phyloP scores from a whole-genome alignment of 257 asterid species.

The Fraxinus excelsior region DNA sequence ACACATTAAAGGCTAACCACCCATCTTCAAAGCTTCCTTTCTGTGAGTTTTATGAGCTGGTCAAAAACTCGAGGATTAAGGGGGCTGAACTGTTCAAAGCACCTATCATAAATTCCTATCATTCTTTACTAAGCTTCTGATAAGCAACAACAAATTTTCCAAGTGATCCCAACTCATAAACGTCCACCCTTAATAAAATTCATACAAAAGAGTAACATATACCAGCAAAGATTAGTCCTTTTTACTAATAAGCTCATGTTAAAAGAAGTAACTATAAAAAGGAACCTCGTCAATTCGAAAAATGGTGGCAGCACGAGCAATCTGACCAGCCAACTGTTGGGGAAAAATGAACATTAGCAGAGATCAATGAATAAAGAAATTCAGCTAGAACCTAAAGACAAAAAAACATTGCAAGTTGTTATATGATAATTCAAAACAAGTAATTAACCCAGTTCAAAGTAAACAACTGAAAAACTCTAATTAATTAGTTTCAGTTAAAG shows the following conservation, averaged over 20 bases:
- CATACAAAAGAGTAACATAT: neutral
- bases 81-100: neutral
- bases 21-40: neutral
- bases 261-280: slow-evolving; percentile 9
- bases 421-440: neutral
- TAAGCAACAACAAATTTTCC: neutral
- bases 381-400: neutral
- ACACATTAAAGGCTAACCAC: neutral
- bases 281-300: slow-evolving; percentile 85
- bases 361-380: neutral
- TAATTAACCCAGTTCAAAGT: neutral
- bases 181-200: neutral
- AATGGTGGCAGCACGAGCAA: slow-evolving; percentile 93
- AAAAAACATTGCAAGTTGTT: slow-evolving; percentile 6
- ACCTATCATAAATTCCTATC: neutral
- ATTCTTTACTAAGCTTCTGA: neutral
- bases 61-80: neutral
- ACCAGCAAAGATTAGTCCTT: neutral
- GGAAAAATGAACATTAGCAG: slow-evolving; percentile 11
- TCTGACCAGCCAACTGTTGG: slow-evolving; percentile 88
- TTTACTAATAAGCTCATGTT: neutral
- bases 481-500: neutral
- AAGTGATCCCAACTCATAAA: neutral
- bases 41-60: neutral
- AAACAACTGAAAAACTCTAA: neutral